Conservation (phyloP, 768 basidiomycete genomes). For the Kwoniella mangroviensis region DNA sequence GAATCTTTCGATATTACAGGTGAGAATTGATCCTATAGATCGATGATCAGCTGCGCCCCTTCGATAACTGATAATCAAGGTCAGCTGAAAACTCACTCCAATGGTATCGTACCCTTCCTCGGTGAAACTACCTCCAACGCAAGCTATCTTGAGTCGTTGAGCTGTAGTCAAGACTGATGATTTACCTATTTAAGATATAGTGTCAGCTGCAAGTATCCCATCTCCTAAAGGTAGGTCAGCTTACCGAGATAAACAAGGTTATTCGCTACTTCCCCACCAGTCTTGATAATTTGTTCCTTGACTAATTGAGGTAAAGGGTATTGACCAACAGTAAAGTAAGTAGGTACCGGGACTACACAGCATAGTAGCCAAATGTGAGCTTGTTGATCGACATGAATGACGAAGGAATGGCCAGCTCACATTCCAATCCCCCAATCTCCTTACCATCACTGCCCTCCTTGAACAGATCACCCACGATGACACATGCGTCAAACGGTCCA, state of each 20-base stretch:
- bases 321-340: conserved; percentile 90
- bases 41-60: neutral
- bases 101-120: conserved; percentile 57
- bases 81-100: conserved; percentile 48
- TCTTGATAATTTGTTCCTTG: conserved; percentile 73
- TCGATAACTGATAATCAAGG: neutral
- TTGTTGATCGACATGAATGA: conserved; percentile 21
- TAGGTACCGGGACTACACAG: conserved; percentile 75
- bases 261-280: conserved; percentile 76
- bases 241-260: conserved; percentile 85
- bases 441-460: conserved; percentile 69
- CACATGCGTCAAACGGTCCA: conserved; percentile 77
- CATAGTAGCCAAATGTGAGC: conserved; percentile 28
- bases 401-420: conserved; percentile 30
- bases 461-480: conserved; percentile 64
- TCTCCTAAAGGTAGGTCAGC: conserved; percentile 50
- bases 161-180: conserved; percentile 78
- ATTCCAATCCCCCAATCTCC: conserved; percentile 39
- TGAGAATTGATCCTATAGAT: conserved; percentile 32
- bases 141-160: conserved; percentile 78
- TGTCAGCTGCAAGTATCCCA: conserved; percentile 9
- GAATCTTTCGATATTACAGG: conserved; percentile 34
- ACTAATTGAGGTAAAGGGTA: conserved; percentile 73
- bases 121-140: conserved; percentile 79
- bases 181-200: conserved; percentile 65